Conservation (phyloP, 345 rosid genomes). For the Camelina neglecta region DNA sequence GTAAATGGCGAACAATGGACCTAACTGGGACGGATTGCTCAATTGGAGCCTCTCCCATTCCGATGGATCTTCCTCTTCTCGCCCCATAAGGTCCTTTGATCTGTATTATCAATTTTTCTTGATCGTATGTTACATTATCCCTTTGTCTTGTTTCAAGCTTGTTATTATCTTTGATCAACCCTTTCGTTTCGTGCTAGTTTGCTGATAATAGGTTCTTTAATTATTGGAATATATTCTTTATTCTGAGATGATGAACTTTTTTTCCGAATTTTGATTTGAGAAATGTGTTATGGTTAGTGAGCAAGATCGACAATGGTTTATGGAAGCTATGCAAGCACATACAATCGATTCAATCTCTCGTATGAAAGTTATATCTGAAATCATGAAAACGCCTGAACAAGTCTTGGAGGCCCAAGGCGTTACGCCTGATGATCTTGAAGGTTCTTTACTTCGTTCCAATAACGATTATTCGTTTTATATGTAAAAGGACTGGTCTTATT, state of each 20-base stretch:
- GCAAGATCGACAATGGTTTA: conserved; percentile 90
- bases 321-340: conserved; percentile 94
- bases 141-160: background rate
- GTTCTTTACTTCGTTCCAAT: conserved; percentile 40
- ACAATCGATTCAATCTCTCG: conserved; percentile 72
- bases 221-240: background rate
- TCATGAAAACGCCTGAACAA: conserved; percentile 76
- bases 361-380: conserved; percentile 84
- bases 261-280: background rate
- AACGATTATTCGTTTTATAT: background rate
- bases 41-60: conserved; percentile 95
- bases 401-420: conserved; percentile 80
- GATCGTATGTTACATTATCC: background rate
- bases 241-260: conserved; percentile 5
- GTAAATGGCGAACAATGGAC: conserved; percentile 76
- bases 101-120: background rate
- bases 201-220: background rate
- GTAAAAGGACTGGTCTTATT: background rate
- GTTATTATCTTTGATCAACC: background rate
- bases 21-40: conserved; percentile 90
- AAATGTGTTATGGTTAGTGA: conserved; percentile 50
- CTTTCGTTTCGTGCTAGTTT: background rate
- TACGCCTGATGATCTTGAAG: conserved; percentile 73
- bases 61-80: conserved; percentile 55
- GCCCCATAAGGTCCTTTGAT: conserved; percentile 61